Conservation (phyloP, 106 monocot species). For the Allium cepa region DNA sequence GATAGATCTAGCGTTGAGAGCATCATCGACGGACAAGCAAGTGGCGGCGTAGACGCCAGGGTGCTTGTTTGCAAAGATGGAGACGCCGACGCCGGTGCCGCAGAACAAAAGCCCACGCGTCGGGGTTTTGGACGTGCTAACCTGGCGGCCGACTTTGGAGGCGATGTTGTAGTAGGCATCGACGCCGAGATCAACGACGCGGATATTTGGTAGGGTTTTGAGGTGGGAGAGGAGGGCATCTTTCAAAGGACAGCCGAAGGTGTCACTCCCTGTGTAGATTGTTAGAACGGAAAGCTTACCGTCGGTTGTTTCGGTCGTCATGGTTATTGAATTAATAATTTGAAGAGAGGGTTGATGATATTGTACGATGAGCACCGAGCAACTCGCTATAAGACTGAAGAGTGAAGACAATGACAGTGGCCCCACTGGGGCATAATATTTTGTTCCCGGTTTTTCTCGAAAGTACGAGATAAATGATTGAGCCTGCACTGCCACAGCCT, state of each 20-base stretch:
- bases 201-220: conserved; percentile 45
- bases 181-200: conserved; percentile 59
- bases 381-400: no score
- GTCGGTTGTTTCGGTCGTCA: background rate
- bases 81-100: conserved; percentile 84
- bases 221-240: conserved; percentile 64
- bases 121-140: conserved; percentile 20
- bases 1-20: conserved; percentile 80
- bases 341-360: no score
- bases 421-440: no score
- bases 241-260: conserved; percentile 60
- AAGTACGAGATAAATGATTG: no score
- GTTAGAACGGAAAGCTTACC: background rate
- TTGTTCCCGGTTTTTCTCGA: no score
- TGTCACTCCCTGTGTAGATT: conserved; percentile 72
- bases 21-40: conserved; percentile 64
- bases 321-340: no score
- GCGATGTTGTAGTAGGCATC: conserved; percentile 79
- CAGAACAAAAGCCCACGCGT: conserved; percentile 70
- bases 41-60: conserved; percentile 76
- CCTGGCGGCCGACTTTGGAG: conserved; percentile 33
- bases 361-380: no score
- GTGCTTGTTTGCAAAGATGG: conserved; percentile 94
- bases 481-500: no score
- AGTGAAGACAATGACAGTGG: no score